Evolutionary conservation across 352 stramenopile species (phyloP), one percentile per base, ranked within the genome.

Genomic region (Globisporangium canariense): DNA sequence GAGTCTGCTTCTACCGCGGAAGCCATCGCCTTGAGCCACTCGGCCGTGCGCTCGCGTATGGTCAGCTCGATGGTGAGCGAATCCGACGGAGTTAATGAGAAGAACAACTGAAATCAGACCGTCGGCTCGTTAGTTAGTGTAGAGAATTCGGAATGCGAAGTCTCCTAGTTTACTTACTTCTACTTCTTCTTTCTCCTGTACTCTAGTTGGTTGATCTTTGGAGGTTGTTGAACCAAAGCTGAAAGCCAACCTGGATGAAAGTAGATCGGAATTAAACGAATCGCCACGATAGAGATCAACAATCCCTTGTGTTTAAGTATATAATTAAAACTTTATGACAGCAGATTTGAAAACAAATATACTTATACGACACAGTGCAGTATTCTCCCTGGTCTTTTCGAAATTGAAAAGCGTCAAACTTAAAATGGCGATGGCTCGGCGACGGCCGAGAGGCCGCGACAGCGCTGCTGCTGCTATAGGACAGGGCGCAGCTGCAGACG

Each of bases 361-460:
- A 58, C 52, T 58, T 59, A n/a, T 45, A 3, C 22, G 53, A 46
- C 10, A 59, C 32, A 59, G n/a, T 59, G 22, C 9, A 8, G 6
- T 3, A 18, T 8, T 16, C 52, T 5, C 50, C 20, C 22, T 47
- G 53, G 11, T 10, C 9, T 36, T 61, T 61, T 61, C 38, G 50
- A 61, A 61, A 11, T 43, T 50, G 13, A 55, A 55, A 55, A 36
- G 22, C 49, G 11, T 9, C 51, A 40, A 38, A 14, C 22, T 14
- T 16, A 13, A 20, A 58, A 58, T 58, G 52, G 52, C 52, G 30
- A 58, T 58, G 25, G 32, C 36, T 28, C 52, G 52, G 30, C 52
- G 32, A 4, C 32, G 52, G 16, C 16, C 30, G 13, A n/a, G 28
- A 57, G 50, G 25, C 28, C 16, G 32, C 4, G 28, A 16, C 28